Evolutionary conservation across 371 early-diverging fungal species (phyloP).

Genomic region (Syncephalastrum racemosum): DNA sequence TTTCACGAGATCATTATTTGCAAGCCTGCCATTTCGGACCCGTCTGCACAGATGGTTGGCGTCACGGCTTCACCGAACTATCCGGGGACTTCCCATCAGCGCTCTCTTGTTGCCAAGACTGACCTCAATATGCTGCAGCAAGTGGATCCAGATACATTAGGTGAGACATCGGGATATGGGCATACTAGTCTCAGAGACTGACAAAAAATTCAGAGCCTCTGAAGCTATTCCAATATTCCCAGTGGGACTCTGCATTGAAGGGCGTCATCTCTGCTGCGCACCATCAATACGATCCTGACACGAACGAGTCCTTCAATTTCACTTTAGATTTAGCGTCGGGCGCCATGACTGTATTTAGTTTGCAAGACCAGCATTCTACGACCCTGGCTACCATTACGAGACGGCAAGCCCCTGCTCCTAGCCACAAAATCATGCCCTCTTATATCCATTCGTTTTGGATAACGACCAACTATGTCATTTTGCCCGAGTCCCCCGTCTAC

Average conservation of each 20-base stretch:
- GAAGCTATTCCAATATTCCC: conserved; percentile 44
- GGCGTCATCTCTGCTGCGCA: conserved; percentile 62
- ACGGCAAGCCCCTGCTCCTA: conserved; percentile 10
- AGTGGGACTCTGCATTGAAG: conserved; percentile 38
- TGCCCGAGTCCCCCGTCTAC: conserved; percentile 54
- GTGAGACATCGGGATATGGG: conserved; percentile 16
- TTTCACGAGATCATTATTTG: no score
- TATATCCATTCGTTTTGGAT: conserved; percentile 44
- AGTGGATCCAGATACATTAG: conserved; percentile 61
- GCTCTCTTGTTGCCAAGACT: conserved; percentile 52
- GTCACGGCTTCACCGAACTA: conserved; percentile 63
- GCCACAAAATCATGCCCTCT: conserved; percentile 17
- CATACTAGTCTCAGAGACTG: no score
- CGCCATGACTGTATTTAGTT: conserved; percentile 11
- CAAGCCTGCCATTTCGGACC: background rate
- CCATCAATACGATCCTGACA: conserved; percentile 54
- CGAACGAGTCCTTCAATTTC: conserved; percentile 53
- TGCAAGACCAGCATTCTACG: conserved; percentile 7
- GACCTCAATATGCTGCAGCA: conserved; percentile 60
- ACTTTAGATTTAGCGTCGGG: conserved; percentile 9
- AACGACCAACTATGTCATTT: conserved; percentile 55
- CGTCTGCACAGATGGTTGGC: conserved; percentile 26
- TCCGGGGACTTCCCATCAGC: conserved; percentile 16
- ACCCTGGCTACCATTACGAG: conserved; percentile 48
- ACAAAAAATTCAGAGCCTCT: conserved; percentile 38